Percentiles rank a stretch among this genome's conserved stretches.
Evolutionary conservation across 1,284 basidiomycete species (phyloP).

Genomic region (Ganoderma multipileum): DNA sequence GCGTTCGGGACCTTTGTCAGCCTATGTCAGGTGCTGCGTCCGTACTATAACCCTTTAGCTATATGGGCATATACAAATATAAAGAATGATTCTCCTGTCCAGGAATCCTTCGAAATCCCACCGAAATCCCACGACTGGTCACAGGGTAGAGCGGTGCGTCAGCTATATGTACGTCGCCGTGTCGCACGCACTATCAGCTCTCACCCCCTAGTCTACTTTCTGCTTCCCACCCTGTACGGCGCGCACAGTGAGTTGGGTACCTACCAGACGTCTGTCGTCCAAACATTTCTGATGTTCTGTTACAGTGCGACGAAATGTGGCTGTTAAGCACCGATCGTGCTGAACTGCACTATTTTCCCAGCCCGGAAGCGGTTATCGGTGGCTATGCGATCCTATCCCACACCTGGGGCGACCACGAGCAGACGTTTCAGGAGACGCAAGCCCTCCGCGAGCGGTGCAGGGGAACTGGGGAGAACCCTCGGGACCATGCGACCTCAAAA

Average conservation of each 20-base stretch:
- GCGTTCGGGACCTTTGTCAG: neutral
- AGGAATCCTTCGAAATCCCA: neutral
- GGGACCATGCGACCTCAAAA: neutral
- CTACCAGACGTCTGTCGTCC: neutral
- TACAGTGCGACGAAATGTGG: conserved; percentile 3
- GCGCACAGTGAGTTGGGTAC: neutral
- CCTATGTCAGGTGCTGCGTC: too few relatives aligned
- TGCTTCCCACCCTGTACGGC: too few relatives aligned
- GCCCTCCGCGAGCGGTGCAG: neutral
- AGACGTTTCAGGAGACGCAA: too few relatives aligned
- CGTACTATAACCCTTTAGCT: too few relatives aligned
- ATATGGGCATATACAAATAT: too few relatives aligned
- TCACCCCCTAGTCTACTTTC: neutral
- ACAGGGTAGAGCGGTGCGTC: neutral
- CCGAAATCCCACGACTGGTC: too few relatives aligned
- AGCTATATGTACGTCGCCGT: neutral
- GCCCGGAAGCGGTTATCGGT: conserved; percentile 1
- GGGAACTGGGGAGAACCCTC: neutral
- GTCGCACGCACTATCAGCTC: neutral
- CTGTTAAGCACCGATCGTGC: conserved; percentile 7
- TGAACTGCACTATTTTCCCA: neutral
- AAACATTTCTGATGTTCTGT: neutral
- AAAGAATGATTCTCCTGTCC: too few relatives aligned
- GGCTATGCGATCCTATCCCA: conserved; percentile 16
- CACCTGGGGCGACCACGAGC: conserved; percentile 9